These are phyloP conservation scores for Arbutus unedo DNA, from an alignment of 148 eudicot genomes.

Conservation along the genomic window DNA sequence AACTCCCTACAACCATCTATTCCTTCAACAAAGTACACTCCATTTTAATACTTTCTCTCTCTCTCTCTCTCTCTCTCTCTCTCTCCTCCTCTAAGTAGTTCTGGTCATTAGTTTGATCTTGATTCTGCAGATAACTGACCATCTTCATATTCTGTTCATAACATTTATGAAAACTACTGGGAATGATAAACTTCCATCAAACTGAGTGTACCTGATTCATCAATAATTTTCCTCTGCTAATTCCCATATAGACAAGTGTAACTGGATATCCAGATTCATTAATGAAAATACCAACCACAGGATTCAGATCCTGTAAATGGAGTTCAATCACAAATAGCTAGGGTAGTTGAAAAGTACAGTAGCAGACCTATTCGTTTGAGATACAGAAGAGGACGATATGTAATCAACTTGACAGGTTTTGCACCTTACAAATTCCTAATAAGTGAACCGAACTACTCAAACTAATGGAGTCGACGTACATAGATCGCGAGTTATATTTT, in stretches of 20 bases:
- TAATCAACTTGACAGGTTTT: not conserved
- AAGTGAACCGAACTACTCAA: not conserved
- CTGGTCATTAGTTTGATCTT: not conserved
- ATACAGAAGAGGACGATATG: too few relatives aligned
- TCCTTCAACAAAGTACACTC: not conserved
- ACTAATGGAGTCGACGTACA: not conserved
- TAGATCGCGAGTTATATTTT: not conserved
- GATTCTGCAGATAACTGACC: not conserved
- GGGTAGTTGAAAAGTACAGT: too few relatives aligned
- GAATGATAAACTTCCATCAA: not conserved
- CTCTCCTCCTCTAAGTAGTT: not conserved
- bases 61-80: not conserved
- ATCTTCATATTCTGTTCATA: not conserved
- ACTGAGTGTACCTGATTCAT: too few relatives aligned
- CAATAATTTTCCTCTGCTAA: not conserved
- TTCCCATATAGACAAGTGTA: not conserved
- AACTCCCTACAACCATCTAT: not conserved
- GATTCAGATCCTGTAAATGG: too few relatives aligned
- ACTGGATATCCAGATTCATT: too few relatives aligned
- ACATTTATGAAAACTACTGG: not conserved
- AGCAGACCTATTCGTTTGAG: too few relatives aligned
- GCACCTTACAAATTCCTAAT: not conserved
- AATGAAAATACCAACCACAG: too few relatives aligned
- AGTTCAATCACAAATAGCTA: too few relatives aligned
- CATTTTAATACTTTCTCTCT: not conserved